Conservation (phyloP, 2,329 filamentous ascomycete species). For the Botryotinia narcissicola region DNA sequence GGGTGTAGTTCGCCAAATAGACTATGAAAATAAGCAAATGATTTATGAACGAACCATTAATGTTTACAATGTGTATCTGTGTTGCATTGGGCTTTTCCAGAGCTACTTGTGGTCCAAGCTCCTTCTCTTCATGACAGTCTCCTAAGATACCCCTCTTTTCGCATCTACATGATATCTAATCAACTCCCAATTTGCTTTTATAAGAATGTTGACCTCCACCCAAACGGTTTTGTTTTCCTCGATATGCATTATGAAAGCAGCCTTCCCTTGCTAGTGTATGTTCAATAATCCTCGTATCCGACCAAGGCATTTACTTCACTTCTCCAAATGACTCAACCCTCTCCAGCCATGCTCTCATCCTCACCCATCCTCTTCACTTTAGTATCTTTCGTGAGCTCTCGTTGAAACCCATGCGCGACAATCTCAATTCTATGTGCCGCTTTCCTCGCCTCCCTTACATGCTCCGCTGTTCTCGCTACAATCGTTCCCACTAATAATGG, state of each 20-base stretch:
- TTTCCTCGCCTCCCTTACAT: slow-evolving; percentile 51
- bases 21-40: slow-evolving; percentile 21
- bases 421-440: slow-evolving; percentile 54
- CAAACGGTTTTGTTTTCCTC: slow-evolving; percentile 1
- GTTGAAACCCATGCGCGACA: slow-evolving; percentile 54
- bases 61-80: slow-evolving; percentile 7
- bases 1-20: slow-evolving; percentile 18
- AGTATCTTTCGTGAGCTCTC: slow-evolving; percentile 45
- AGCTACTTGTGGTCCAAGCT: slow-evolving; percentile 8
- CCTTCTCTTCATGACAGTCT: background rate
- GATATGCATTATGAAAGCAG: slow-evolving; percentile 4
- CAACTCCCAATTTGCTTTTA: background rate
- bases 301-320: background rate
- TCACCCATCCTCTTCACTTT: background rate
- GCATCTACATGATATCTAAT: slow-evolving; percentile 11
- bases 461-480: slow-evolving; percentile 49
- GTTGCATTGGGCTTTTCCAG: slow-evolving; percentile 9
- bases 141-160: background rate
- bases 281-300: background rate
- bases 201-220: slow-evolving; percentile 1
- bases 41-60: slow-evolving; percentile 12
- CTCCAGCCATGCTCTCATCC: slow-evolving; percentile 5
- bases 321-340: slow-evolving; percentile 9
- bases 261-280: slow-evolving; percentile 6
- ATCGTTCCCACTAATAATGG: slow-evolving; percentile 56